These are phyloP conservation scores for Ascosphaera apis DNA, from an alignment of 2,329 filamentous ascomycete genomes.

Conservation along the genomic window DNA sequence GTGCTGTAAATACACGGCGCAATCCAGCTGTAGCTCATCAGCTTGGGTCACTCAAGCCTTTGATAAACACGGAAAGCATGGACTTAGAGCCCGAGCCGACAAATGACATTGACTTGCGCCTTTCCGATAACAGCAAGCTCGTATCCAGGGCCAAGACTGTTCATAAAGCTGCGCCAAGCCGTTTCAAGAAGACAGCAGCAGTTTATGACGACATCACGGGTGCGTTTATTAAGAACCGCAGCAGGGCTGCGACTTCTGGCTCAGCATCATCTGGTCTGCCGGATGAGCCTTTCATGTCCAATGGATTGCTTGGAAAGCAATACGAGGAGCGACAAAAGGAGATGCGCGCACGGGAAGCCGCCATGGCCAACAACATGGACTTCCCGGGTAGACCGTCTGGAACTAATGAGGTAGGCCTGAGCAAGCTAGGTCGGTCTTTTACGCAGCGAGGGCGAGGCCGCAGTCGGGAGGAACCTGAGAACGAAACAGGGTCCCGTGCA, in stretches of 20 bases:
- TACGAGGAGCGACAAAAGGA: conserved; percentile 18
- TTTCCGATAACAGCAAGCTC: neutral
- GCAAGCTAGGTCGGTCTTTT: neutral
- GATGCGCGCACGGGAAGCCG: conserved; percentile 15
- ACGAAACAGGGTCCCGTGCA: neutral
- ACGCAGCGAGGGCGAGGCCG: neutral
- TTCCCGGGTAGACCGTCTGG: neutral
- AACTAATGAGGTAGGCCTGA: neutral
- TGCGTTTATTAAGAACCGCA: neutral
- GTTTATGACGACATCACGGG: conserved; percentile 6
- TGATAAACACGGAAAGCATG: conserved; percentile 34
- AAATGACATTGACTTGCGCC: neutral
- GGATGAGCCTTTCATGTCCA: conserved; percentile 14
- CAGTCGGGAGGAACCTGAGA: neutral
- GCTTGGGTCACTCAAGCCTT: conserved; percentile 42
- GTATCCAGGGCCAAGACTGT: neutral
- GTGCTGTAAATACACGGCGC: conserved; percentile 24
- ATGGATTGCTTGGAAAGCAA: conserved; percentile 16
- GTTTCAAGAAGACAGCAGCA: conserved; percentile 8
- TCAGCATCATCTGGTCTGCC: neutral
- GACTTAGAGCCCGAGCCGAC: neutral
- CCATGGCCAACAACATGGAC: neutral
- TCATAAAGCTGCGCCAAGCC: neutral
- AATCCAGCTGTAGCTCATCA: conserved; percentile 24
- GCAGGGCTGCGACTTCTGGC: neutral